Percentiles rank a stretch among this genome's conserved stretches.
Conservation (phyloP, 371 early-diverging fungal genomes). For the Batrachochytrium dendrobatidis region DNA sequence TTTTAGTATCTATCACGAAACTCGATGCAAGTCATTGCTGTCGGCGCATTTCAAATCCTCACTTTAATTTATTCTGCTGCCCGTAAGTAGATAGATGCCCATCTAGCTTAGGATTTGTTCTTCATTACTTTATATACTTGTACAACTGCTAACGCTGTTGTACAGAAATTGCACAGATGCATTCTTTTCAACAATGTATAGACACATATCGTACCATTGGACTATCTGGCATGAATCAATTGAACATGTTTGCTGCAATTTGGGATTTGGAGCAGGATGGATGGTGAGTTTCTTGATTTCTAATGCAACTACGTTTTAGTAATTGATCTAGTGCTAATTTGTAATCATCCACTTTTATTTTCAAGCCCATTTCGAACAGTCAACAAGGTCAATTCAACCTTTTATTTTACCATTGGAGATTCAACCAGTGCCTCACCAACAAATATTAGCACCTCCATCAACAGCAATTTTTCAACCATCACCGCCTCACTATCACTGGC, state of each 20-base stretch:
- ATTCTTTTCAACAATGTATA: not conserved
- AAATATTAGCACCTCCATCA: not conserved
- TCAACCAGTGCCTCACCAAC: not conserved
- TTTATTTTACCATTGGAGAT: not conserved
- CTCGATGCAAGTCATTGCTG: constrained; percentile 47
- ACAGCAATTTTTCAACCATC: not conserved
- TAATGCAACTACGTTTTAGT: not conserved
- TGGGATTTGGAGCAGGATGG: not conserved
- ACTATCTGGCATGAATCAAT: not conserved
- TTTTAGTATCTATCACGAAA: constrained; percentile 41
- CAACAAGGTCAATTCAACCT: not conserved
- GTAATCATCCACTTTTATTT: too few species aligned
- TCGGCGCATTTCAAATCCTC: constrained; percentile 38
- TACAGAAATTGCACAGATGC: not conserved
- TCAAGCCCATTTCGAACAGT: constrained; percentile 1
- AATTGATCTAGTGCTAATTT: not conserved
- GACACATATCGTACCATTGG: not conserved
- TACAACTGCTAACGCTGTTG: not conserved
- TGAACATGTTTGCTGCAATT: not conserved
- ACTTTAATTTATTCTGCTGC: constrained; percentile 36
- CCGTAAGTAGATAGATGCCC: constrained; percentile 21
- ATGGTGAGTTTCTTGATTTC: not conserved
- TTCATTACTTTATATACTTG: not conserved
- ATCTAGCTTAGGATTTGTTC: not conserved
- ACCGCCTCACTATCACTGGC: not conserved